A percentile compares a stretch with the other conserved stretches of the same genome.
Conservation (phyloP, 1,284 basidiomycete species). For the Moniliella sp. region DNA sequence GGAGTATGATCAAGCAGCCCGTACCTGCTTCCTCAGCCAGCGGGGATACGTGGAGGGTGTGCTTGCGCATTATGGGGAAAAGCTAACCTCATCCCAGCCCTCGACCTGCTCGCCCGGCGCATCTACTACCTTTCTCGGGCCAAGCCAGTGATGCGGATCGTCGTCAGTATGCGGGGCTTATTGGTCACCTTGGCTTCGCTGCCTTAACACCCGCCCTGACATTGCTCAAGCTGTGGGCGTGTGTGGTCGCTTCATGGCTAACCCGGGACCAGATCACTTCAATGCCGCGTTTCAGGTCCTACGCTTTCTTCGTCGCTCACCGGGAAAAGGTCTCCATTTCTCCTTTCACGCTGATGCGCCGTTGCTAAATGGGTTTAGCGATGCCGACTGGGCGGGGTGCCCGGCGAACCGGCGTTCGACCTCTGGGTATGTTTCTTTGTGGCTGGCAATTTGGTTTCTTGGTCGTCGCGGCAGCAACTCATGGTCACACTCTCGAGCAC, state of each 20-base stretch:
- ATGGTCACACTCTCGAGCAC: neutral
- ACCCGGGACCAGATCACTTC: constrained; percentile 34
- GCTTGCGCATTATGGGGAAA: too few species aligned
- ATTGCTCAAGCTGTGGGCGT: constrained; percentile 36
- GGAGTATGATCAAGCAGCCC: too few species aligned
- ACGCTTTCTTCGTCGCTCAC: constrained; percentile 42
- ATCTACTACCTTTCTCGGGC: too few species aligned
- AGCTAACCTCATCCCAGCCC: too few species aligned
- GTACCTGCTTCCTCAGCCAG: too few species aligned
- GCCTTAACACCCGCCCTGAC: constrained; percentile 35
- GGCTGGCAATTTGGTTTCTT: constrained; percentile 1
- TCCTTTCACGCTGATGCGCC: neutral
- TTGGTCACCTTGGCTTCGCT: constrained; percentile 37
- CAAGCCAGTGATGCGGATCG: too few species aligned
- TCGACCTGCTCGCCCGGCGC: too few species aligned
- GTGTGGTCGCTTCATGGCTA: constrained; percentile 27
- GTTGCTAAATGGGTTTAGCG: constrained; percentile 1
- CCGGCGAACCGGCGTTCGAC: constrained; percentile 2
- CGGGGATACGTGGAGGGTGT: too few species aligned
- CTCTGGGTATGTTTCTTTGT: constrained; percentile 3
- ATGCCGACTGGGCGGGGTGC: constrained; percentile 5
- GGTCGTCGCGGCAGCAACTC: neutral
- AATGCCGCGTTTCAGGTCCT: constrained; percentile 35
- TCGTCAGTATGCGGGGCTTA: constrained; percentile 2
- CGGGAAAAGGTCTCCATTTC: constrained; percentile 19